Base-by-base conservation (phyloP, 2,329 filamentous ascomycete species). In the Triangularia verruculosa region DNA sequence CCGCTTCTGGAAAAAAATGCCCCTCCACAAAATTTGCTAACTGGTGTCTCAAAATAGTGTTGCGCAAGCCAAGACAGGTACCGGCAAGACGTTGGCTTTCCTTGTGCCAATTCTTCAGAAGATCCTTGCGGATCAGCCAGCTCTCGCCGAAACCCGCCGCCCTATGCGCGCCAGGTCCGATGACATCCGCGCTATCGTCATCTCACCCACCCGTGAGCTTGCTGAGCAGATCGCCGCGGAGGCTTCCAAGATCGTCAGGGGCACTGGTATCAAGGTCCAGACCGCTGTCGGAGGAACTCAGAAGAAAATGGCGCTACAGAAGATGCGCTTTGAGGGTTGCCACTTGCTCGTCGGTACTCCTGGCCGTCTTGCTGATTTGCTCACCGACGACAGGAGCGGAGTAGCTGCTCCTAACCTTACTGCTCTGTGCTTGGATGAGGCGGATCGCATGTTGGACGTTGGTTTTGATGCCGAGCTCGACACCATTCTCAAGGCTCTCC, bases 391-490 rank as follows among this genome's bases (percentile, higher is more conserved):
- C 0, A 72, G 74, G 61, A 85, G 82, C 62, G 83, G 86, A 24
- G 85, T 96, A 43, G 79, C 80, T 22, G 90, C 91, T 76, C 93
- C 74, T 76, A 93, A 91, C 75, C 89, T 98, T 81, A 90, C 92
- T 75, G 96, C 95, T 70, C 83, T 99, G 54, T 93, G 98, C 68
- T 89, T 99, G 55, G 95, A 99, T 71, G 95, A 99, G 82, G 95
- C 95, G 72, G 95, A 99, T 78, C 91, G 95, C 71, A 97, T 99
- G 91, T 85, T 99, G 74, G 95, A 99, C 80, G 95, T 96, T 82
- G 95, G 91, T 2, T 94, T 94, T 72, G 81, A 88, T 62, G 80
- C 81, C 34, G 88, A 88, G 62, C 83, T 94, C 58, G 77, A 81
- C 57, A 75, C 84, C 1, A 91, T 94, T 61, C 78, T 86, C 62